These are phyloP conservation scores for Biscogniauxia mediterranea DNA, from an alignment of 2,329 filamentous ascomycete species.

Conservation along the genomic window DNA sequence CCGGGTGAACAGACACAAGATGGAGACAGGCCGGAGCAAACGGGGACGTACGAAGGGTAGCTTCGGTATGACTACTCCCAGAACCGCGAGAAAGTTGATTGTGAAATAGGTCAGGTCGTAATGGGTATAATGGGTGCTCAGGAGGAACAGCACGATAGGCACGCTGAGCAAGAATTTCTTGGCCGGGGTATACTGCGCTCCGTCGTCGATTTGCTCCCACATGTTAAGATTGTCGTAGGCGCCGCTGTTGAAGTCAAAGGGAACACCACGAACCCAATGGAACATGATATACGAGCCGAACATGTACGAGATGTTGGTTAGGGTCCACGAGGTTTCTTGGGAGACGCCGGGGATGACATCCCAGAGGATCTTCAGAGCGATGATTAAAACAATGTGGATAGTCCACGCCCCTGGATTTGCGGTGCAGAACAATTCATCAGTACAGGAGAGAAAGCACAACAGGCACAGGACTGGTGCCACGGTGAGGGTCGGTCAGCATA, in stretches of 20 bases:
- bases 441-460: not conserved
- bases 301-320: slow-evolving; percentile 99
- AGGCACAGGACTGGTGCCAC: not conserved
- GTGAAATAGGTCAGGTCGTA: slow-evolving; percentile 97
- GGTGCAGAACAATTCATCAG: slow-evolving; percentile 16
- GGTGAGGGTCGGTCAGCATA: slow-evolving; percentile 42
- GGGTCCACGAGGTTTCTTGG: slow-evolving; percentile 97
- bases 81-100: slow-evolving; percentile 91
- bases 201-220: slow-evolving; percentile 99
- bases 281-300: slow-evolving; percentile 99
- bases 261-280: slow-evolving; percentile 95
- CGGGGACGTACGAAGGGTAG: slow-evolving; percentile 76
- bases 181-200: slow-evolving; percentile 95
- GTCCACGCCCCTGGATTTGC: slow-evolving; percentile 79
- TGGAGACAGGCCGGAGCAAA: slow-evolving; percentile 2
- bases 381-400: slow-evolving; percentile 92
- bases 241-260: slow-evolving; percentile 97
- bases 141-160: slow-evolving; percentile 87
- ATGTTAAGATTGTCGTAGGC: slow-evolving; percentile 99
- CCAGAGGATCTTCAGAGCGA: slow-evolving; percentile 91
- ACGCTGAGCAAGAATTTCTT: slow-evolving; percentile 98
- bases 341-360: slow-evolving; percentile 95
- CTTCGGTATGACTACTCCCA: slow-evolving; percentile 94
- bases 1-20: not conserved
- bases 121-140: slow-evolving; percentile 98